Base-by-base conservation (phyloP, 805 yeast species). In the Candida qinlingensis region DNA sequence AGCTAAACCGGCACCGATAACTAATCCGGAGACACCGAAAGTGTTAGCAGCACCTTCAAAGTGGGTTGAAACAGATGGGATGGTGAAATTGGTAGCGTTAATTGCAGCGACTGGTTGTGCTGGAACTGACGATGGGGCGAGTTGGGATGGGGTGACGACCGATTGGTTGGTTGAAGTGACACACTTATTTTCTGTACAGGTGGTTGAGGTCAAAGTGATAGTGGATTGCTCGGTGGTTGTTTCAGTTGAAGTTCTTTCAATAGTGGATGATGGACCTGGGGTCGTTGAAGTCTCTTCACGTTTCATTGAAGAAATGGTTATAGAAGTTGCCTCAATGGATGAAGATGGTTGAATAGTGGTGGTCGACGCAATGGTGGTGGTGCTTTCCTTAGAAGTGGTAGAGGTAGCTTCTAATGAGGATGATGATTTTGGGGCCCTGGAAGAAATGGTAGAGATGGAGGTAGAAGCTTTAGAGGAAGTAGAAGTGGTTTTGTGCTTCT, bases 21-120 rank as follows among this genome's bases (percentile, higher is more conserved):
- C 34, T 11, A 39, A 47, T 35, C 47, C 54, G 10, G 48, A n/a
- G 25, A 34, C 25, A 12, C 39, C 41, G 26, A 46, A 25, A 10
- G 41, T 28, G 44, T 45, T 44, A 47, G 39, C 54, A 13, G 43
- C 54, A 39, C 52, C 55, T 9, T 40, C 35, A 30, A 46, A 47
- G 2, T 35, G 37, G 9, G 46, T 33, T 13, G 54, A 8, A 6
- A 50, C 12, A 27, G 37, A 33, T 42, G 55, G 54, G 7, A 34
- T 27, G 10, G 46, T 38, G 11, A 44, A 8, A 19, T 42, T 39
- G 33, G 1, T 25, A n/a, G 37, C 7, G 26, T 12, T 29, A 29
- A 4, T 39, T 41, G 44, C 38, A 19, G 12, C 37, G 30, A 41
- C 44, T 31, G 37, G 44, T 13, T 3, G 7, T 7, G 19, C 25